These are phyloP conservation scores for Globisporangium solare DNA, from an alignment of 352 stramenopile genomes.

Conservation along the genomic window DNA sequence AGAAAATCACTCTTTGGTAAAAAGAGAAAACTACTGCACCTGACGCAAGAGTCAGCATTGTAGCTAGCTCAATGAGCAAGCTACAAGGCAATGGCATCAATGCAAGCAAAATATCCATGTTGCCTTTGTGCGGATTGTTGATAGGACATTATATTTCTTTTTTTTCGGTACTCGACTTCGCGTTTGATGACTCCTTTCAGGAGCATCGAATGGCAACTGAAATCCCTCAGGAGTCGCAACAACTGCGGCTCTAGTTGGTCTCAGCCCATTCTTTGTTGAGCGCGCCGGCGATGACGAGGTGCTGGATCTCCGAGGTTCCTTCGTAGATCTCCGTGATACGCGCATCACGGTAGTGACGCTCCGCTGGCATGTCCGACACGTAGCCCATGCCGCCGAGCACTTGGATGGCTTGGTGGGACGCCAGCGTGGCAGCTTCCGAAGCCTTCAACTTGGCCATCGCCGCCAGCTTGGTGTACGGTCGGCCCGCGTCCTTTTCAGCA, in stretches of 20 bases:
- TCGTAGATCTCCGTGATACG: slow-evolving; percentile 98
- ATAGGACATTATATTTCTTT: too few species aligned
- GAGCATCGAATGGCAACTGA: background rate
- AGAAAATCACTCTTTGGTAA: too few species aligned
- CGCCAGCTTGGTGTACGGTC: slow-evolving; percentile 90
- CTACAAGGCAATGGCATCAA: too few species aligned
- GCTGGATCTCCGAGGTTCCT: slow-evolving; percentile 96
- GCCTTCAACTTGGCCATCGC: slow-evolving; percentile 97
- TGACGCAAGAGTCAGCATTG: too few species aligned
- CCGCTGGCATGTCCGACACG: slow-evolving; percentile 96
- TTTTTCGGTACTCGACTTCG: background rate
- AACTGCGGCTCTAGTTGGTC: slow-evolving; percentile 28
- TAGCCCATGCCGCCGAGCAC: slow-evolving; percentile 95
- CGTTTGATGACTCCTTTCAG: background rate
- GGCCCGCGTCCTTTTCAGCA: slow-evolving; percentile 88
- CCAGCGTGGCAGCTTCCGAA: slow-evolving; percentile 94
- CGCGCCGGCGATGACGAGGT: slow-evolving; percentile 93
- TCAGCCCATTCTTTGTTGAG: slow-evolving; percentile 96
- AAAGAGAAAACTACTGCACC: too few species aligned
- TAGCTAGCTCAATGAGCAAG: too few species aligned
- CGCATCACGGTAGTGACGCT: slow-evolving; percentile 96
- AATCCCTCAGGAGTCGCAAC: background rate
- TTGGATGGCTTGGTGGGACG: slow-evolving; percentile 95
- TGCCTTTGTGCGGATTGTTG: too few species aligned
- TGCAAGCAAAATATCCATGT: too few species aligned